Evolutionary conservation across 495 filamentous ascomycete genomes (phyloP).

Genomic region (Daldinia grandis): DNA sequence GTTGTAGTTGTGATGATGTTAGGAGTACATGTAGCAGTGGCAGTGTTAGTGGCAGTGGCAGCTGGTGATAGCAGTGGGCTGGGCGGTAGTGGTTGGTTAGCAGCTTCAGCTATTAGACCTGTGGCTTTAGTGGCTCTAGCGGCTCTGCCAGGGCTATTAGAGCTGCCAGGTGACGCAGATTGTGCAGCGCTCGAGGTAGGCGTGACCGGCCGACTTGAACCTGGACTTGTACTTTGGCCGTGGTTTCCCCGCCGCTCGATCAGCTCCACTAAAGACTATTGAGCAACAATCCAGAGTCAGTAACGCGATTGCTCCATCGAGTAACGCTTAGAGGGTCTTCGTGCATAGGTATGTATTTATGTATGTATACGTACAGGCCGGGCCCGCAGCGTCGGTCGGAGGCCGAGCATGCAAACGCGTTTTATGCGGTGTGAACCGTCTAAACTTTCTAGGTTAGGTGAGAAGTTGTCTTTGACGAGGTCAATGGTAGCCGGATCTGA

Average conservation of each 20-base stretch:
- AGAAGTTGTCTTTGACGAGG: constrained; percentile 8
- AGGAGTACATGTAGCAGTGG: constrained; percentile 46
- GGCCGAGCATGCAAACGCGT: constrained; percentile 62
- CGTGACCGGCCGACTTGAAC: constrained; percentile 47
- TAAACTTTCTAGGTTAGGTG: constrained; percentile 3
- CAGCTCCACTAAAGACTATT: constrained; percentile 73
- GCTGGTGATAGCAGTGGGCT: constrained; percentile 55
- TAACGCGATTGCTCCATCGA: constrained; percentile 1
- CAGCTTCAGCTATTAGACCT: constrained; percentile 48
- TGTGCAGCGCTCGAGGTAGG: constrained; percentile 28
- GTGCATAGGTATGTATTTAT: not conserved
- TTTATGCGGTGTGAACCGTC: constrained; percentile 12
- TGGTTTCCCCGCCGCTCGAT: constrained; percentile 57
- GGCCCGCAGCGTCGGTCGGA: constrained; percentile 70
- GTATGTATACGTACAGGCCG: constrained; percentile 54
- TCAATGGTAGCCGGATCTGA: constrained; percentile 4
- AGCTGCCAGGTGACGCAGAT: constrained; percentile 37
- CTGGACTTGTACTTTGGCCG: constrained; percentile 40
- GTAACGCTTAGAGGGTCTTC: constrained; percentile 1
- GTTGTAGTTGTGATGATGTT: constrained; percentile 31
- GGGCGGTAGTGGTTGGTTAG: constrained; percentile 63
- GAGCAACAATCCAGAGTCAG: not conserved
- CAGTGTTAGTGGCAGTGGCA: constrained; percentile 52
- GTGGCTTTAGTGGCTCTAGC: constrained; percentile 45
- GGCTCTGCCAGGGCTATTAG: not conserved